Base-by-base conservation (phyloP, 169 alveolate species). In the Plasmodium reichenowi region DNA sequence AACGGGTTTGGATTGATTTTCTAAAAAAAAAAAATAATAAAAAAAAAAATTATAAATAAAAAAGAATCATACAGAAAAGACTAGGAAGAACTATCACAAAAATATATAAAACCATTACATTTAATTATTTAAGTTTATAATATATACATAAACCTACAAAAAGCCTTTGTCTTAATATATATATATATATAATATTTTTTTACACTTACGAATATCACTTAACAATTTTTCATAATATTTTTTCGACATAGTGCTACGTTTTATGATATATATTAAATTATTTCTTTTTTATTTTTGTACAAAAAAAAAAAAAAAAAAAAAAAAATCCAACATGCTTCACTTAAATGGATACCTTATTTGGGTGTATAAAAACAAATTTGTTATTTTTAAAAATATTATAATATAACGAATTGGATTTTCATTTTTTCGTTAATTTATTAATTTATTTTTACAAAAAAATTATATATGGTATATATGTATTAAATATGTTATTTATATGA, bases 1-100 rank as follows among this genome's bases (percentile, higher is more conserved):
- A 54, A 80, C 91, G 0, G 83, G 83, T 20, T 80, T 80, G 17
- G 80, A 66, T 47, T 80, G 91, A 71, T 80, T 80, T 80, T 80
- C 91, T 80, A 80, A 38, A 60, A 17, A 50, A 20, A 17, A 5
- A 38, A 29, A n/a, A n/a, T n/a, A n/a, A n/a, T n/a, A 66, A 68
- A 64, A 66, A 17, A 54, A 22, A 62, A 52, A 52, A 47, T 59
- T 48, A 64, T 5, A 60, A 26, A 17, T n/a, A 24, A 63, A 24
- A 63, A 17, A 2, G 29, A 22, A 20, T 5, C 5, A n/a, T 5
- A 20, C 10, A 9, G 32, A 60, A 60, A 60, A 60, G 24, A 60
- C n/a, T 9, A 3, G 71, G 10, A 6, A 22, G 47, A 22, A 29
- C 6, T 29, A 29, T 29, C 43, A 29, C 43, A 29, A 29, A 29